Evolutionary conservation across 352 stramenopile species (phyloP), one percentile per base, ranked within the genome.

Genomic region (Pythium vanterpoolii): DNA sequence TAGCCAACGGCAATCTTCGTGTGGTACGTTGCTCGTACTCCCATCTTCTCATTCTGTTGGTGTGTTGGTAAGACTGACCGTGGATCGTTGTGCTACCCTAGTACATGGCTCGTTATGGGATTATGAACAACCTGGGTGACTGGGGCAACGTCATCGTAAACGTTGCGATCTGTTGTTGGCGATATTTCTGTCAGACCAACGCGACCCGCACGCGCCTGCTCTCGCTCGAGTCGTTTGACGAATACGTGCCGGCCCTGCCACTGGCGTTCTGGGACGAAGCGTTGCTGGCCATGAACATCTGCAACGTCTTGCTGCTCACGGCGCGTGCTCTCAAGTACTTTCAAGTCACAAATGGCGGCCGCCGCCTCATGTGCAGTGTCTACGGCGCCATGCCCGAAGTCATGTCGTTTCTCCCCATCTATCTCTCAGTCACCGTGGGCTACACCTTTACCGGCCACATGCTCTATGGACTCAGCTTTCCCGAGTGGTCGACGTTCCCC

Each of bases 301-400:
- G 76, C 67, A 89, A 89, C 51, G 74, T 89, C 53, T 63, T 89
- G 39, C 53, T 87, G 3, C 61, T 89, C n/a, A 89, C 76, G 7
- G 79, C 52, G 3, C 68, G 79, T 10, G 74, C 79, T 5, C 76
- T 89, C 33, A 89, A 89, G 31, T 89, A 86, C 50, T 89, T 89
- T 66, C 79, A 89, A 49, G 69, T 89, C 38, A 89, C 76, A 0
- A 86, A 80, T 54, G 79, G 79, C 6, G 79, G 79, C 2, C 71
- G 73, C 1, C 73, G 76, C 3, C 69, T 89, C 16, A 89, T 89
- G 79, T 59, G 69, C 18, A 89, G 79, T 52, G 76, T 89, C 4
- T 89, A 89, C 51, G 76, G 76, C 11, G 76, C 79, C n/a, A 89
- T 89, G 79, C 79, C 79, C 28, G 77, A 89, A 51, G 72, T 89